Base-by-base conservation (phyloP, 2,329 filamentous ascomycete species). In the Fusarium sp. region DNA sequence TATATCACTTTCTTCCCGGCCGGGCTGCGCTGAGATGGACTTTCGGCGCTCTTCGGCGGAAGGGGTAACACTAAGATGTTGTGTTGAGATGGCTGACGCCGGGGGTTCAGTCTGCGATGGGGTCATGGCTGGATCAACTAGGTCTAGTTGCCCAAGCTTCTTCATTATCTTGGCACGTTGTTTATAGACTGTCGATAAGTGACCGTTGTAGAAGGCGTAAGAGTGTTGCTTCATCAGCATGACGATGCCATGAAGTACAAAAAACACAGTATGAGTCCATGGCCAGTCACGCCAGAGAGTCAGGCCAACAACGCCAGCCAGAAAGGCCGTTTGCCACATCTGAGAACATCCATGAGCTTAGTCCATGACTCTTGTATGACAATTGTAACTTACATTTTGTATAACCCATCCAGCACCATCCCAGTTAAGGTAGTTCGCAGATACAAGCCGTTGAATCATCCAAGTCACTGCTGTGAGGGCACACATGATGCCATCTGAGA, bases 141-240 rank as follows among this genome's bases (percentile, higher is more conserved):
- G 81, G 35, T 91, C 88, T 5, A 94, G 85, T 71, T 90, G 86
- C 63, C 88, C 86, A 32, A 94, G 80, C 64, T 84, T 86, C 9
- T 75, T 78, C 15, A 84, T 78, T n/a, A 89, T 80, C n/a, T 80
- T 77, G 16, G 78, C 73, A 4, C 88, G 84, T 63, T 84, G 84
- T 65, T 88, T 86, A 77, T 90, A 89, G 6, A 89, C 83, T 25
- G 88, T 87, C 6, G 88, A 94, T 57, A 92, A 84, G 71, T 95
- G 88, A 11, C 93, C 93, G 75, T 95, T 95, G 81, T 94, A 95
- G 74, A 94, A 94, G 9, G 91, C 88, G 77, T 94, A 95, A 23
- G 91, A 92, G 79, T 95, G 93, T 81, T 94, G 92, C 83, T 96
- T 96, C 93, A 95, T 95, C 30, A 95, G 80, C 86, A 95, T 92